Percentiles rank a stretch among this genome's conserved stretches.
Evolutionary conservation across 169 alveolate genomes (phyloP).

Genomic region (Cryptosporidium felis): DNA sequence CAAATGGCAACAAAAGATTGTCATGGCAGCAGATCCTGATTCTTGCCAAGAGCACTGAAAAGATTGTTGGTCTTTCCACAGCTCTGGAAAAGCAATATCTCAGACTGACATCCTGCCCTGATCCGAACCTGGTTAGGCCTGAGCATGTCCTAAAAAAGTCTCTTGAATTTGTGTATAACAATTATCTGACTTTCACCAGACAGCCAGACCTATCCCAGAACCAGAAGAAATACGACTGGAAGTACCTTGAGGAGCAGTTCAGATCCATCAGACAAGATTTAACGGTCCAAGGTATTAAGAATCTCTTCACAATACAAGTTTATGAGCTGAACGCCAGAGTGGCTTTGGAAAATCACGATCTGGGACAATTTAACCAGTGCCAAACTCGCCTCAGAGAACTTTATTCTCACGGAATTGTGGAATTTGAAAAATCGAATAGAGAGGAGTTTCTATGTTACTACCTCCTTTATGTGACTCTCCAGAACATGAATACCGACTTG

Average conservation of each 20-base stretch:
- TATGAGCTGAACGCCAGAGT: slow-evolving; percentile 92
- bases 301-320: slow-evolving; percentile 86
- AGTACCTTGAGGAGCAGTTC: slow-evolving; percentile 88
- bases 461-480: slow-evolving; percentile 77
- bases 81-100: slow-evolving; percentile 82
- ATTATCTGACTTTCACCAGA: slow-evolving; percentile 68
- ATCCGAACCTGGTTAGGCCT: slow-evolving; percentile 81
- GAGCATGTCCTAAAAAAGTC: slow-evolving; percentile 76
- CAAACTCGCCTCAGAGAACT: slow-evolving; percentile 89
- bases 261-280: slow-evolving; percentile 92
- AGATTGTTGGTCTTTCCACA: slow-evolving; percentile 79
- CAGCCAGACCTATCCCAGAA: slow-evolving; percentile 66
- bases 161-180: slow-evolving; percentile 71
- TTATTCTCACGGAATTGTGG: slow-evolving; percentile 78
- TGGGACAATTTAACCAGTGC: slow-evolving; percentile 93
- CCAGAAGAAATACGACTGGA: slow-evolving; percentile 79
- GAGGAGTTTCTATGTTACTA: slow-evolving; percentile 77
- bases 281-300: slow-evolving; percentile 89
- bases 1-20: slow-evolving; percentile 42
- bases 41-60: slow-evolving; percentile 64
- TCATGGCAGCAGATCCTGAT: slow-evolving; percentile 70
- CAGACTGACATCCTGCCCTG: slow-evolving; percentile 84
- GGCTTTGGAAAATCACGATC: slow-evolving; percentile 90
- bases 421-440: slow-evolving; percentile 60
- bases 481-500: slow-evolving; percentile 76